Evolutionary conservation across 2,329 filamentous ascomycete genomes (phyloP), one percentile per base, ranked within the genome.

Genomic region (Fusarium veterinarium): DNA sequence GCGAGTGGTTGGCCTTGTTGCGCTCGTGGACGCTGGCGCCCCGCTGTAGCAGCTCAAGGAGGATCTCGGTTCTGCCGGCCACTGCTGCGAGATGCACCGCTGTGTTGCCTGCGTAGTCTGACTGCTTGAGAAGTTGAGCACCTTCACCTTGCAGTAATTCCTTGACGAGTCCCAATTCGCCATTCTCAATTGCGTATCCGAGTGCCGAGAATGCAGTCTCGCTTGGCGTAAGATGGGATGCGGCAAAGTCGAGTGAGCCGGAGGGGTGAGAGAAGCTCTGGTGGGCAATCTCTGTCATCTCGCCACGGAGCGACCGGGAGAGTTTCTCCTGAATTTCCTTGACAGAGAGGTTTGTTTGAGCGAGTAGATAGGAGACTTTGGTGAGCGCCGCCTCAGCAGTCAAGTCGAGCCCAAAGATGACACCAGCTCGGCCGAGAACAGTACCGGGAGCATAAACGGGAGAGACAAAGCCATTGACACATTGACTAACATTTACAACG

Each of bases 401-500:
- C 83, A 97, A 87, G 78, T 97, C 95, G 74, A 95, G 90, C 10
- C 95, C 95, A 73, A 96, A 95, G 37, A 97, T 93, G 53, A 98
- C 94, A 38, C 95, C 95, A 5, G 93, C 93, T 60, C 91, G 88
- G 42, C 93, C 94, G 23, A 97, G 88, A 44, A 92, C 91, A 74
- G 93, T 93, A 13, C 91, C 92, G 0, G 92, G 90, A 3, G 92
- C 92, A 82, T 94, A 95, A n/a, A 94, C 86, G 6, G 92, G 92
- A 56, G 90, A 93, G 25, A 94, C 92, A 77, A 92, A 92, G 46
- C 92, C 92, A 67, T 89, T 91, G 75, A 91, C 88, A 86, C 95
- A 98, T 84, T 98, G 95, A 56, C 93, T 97, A 67, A 98, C 91
- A 79, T 97, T 97, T 74, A 97, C 93, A 67, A 98, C 91, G 65